A percentile compares a stretch with the other conserved stretches of the same genome.
These are phyloP conservation scores for Chaetoceros tenuissimus DNA, from an alignment of 108 stramenopile species.

Conservation along the genomic window DNA sequence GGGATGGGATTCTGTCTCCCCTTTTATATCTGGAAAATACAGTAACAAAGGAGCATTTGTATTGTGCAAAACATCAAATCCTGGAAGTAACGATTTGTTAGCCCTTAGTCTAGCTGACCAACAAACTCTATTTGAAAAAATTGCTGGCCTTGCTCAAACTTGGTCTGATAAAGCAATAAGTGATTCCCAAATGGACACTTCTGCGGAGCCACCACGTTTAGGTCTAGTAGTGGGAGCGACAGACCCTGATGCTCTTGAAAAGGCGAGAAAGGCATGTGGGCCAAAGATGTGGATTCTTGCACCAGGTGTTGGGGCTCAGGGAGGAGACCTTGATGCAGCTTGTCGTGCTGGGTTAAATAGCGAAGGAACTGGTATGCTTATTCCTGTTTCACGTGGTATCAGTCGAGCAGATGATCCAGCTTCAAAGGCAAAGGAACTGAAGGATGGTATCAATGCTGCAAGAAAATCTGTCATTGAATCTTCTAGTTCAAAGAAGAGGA, in stretches of 20 bases:
- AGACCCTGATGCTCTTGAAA: conserved; percentile 68
- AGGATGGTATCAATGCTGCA: conserved; percentile 59
- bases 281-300: conserved; percentile 90
- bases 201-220: conserved; percentile 37
- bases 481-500: neutral
- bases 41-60: conserved; percentile 85
- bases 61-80: conserved; percentile 98
- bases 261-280: conserved; percentile 71
- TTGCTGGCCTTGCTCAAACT: conserved; percentile 60
- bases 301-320: conserved; percentile 97
- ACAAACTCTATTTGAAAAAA: conserved; percentile 76
- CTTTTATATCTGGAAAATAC: conserved; percentile 89
- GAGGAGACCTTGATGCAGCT: conserved; percentile 83
- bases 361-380: conserved; percentile 76
- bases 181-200: conserved; percentile 19
- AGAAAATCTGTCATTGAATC: conserved; percentile 11
- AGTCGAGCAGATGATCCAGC: conserved; percentile 70
- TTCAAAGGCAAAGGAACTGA: conserved; percentile 68
- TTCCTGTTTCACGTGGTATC: conserved; percentile 94
- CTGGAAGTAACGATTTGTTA: conserved; percentile 86
- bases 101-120: conserved; percentile 43
- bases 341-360: conserved; percentile 69
- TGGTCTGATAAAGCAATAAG: conserved; percentile 41
- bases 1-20: conserved; percentile 94
- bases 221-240: conserved; percentile 98